Percentiles rank a stretch among this genome's conserved stretches.
These are phyloP conservation scores for Thalia dealbata DNA, from an alignment of 176 grass and related monocot species.

Conservation along the genomic window DNA sequence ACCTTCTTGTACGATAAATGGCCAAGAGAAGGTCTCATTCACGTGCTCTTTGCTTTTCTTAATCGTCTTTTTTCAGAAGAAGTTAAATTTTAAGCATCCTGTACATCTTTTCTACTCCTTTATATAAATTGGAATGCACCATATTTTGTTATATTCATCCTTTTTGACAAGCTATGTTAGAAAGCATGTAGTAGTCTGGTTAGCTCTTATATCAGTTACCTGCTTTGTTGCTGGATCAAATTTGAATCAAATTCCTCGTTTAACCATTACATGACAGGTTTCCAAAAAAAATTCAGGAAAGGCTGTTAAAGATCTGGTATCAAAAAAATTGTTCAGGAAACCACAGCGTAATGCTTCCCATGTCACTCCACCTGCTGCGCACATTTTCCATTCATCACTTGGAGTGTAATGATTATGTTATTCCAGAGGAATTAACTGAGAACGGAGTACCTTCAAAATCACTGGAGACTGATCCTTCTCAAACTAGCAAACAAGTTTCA, in stretches of 20 bases:
- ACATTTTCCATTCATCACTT: conserved; percentile 86
- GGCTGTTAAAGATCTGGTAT: conserved; percentile 46
- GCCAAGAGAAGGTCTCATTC: not conserved
- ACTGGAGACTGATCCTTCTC: conserved; percentile 14
- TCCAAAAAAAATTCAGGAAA: conserved; percentile 50
- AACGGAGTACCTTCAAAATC: conserved; percentile 11
- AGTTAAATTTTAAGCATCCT: not conserved
- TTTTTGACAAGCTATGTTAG: not conserved
- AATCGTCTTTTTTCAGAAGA: not conserved
- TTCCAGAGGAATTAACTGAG: conserved; percentile 23
- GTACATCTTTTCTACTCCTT: not conserved
- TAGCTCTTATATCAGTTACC: no score
- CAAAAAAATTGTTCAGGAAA: conserved; percentile 54
- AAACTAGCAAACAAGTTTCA: conserved; percentile 16
- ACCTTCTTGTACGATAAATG: not conserved
- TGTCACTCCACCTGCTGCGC: conserved; percentile 61
- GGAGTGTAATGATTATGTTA: conserved; percentile 66
- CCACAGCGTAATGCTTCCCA: conserved; percentile 70
- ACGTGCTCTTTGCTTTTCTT: not conserved
- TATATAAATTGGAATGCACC: not conserved
- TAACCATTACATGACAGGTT: not conserved
- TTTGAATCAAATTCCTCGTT: no score
- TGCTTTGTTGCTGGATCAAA: not conserved
- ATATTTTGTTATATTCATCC: not conserved
- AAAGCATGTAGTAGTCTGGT: not conserved